Percentiles rank a stretch among this genome's conserved stretches.
Evolutionary conservation across 306 rosid species (phyloP).

Genomic region (Lotus japonicus): DNA sequence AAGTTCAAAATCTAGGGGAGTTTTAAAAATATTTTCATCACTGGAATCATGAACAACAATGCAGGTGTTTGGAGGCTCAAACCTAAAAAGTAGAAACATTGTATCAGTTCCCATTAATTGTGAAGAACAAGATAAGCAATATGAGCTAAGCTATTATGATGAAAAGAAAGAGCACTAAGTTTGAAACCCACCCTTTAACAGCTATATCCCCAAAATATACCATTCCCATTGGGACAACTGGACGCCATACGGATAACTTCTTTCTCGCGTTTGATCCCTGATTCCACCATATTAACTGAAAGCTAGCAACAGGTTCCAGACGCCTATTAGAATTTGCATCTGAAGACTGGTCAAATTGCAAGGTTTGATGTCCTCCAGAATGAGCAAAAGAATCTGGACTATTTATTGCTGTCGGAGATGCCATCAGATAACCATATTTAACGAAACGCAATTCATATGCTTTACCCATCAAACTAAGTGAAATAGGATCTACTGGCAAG

Average conservation of each 20-base stretch:
- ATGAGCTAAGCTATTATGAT: background rate
- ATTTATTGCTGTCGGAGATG: slow-evolving; percentile 25
- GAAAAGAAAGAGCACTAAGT: slow-evolving; percentile 11
- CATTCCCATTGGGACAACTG: slow-evolving; percentile 73
- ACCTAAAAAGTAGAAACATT: slow-evolving; percentile 41
- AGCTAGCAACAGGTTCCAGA: slow-evolving; percentile 77
- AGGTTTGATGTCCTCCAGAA: slow-evolving; percentile 28
- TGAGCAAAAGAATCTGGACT: slow-evolving; percentile 33
- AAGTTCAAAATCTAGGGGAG: slow-evolving; percentile 75
- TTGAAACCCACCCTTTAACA: slow-evolving; percentile 56
- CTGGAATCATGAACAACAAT: slow-evolving; percentile 68
- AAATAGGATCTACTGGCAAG: slow-evolving; percentile 69
- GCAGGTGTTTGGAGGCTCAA: slow-evolving; percentile 87
- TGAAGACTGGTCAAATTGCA: slow-evolving; percentile 38
- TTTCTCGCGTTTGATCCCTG: slow-evolving; percentile 70
- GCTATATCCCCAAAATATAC: slow-evolving; percentile 88
- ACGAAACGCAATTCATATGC: slow-evolving; percentile 73
- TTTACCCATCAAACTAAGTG: slow-evolving; percentile 43
- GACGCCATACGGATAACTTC: slow-evolving; percentile 87
- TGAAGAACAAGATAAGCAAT: slow-evolving; percentile 11
- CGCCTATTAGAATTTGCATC: slow-evolving; percentile 49
- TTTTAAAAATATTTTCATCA: slow-evolving; percentile 59
- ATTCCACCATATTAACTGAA: slow-evolving; percentile 89
- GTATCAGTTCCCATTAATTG: slow-evolving; percentile 4
- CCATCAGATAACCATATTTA: slow-evolving; percentile 61